phyloP scores from a whole-genome alignment of 2,329 filamentous ascomycete species.

The Apiospora pterosperma region DNA sequence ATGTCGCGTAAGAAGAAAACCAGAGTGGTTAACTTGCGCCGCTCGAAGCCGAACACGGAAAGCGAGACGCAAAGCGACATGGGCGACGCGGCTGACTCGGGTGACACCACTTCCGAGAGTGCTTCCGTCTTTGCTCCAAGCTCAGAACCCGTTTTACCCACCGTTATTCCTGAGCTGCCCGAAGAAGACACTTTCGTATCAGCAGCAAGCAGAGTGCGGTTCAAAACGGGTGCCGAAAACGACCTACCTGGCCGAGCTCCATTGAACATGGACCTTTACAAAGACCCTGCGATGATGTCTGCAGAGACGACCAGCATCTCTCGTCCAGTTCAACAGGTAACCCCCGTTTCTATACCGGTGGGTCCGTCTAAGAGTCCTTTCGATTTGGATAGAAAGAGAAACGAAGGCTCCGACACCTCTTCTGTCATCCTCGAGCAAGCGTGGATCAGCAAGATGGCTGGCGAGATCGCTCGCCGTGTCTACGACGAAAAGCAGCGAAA shows the following conservation, averaged over 20 bases:
- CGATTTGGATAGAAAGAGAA: slow-evolving; percentile 26
- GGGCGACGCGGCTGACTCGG: slow-evolving; percentile 32
- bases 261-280: slow-evolving; percentile 30
- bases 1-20: slow-evolving; percentile 76
- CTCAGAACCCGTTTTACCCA: slow-evolving; percentile 57
- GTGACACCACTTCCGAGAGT: slow-evolving; percentile 42
- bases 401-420: slow-evolving; percentile 44
- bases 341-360: slow-evolving; percentile 12
- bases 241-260: slow-evolving; percentile 27
- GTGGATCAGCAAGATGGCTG: slow-evolving; percentile 91
- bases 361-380: slow-evolving; percentile 26
- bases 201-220: slow-evolving; percentile 39
- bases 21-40: slow-evolving; percentile 77
- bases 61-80: slow-evolving; percentile 48
- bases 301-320: slow-evolving; percentile 10
- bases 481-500: slow-evolving; percentile 76
- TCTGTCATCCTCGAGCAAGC: slow-evolving; percentile 72
- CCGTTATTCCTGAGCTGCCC: slow-evolving; percentile 57
- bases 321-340: slow-evolving; percentile 20
- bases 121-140: slow-evolving; percentile 55
- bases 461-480: slow-evolving; percentile 83
- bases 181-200: slow-evolving; percentile 35
- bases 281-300: slow-evolving; percentile 17
- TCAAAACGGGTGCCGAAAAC: slow-evolving; percentile 28
- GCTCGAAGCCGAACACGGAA: slow-evolving; percentile 51